Percentiles rank a stretch among this genome's conserved stretches.
phyloP scores from a whole-genome alignment of 2,329 filamentous ascomycete genomes.

The Stagonosporopsis tanaceti region DNA sequence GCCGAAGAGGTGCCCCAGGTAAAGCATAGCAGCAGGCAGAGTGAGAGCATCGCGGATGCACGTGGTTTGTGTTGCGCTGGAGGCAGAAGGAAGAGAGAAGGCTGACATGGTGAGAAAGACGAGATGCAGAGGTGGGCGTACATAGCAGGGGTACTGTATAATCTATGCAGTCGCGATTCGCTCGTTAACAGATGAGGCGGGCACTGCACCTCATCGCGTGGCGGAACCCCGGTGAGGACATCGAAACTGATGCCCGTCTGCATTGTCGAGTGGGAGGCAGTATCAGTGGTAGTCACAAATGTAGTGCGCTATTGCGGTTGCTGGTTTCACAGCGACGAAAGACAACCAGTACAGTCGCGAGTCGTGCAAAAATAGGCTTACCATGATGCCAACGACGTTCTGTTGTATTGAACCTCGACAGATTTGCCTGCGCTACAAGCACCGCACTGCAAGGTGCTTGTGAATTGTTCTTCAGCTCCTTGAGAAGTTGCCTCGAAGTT shows the following conservation, averaged over 20 bases:
- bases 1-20: constrained; percentile 12
- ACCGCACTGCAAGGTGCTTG: background rate
- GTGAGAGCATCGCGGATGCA: constrained; percentile 8
- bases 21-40: constrained; percentile 14
- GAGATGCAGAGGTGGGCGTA: background rate
- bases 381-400: background rate
- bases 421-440: background rate
- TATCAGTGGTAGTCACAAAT: background rate
- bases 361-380: background rate
- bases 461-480: background rate
- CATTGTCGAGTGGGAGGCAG: background rate
- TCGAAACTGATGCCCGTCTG: background rate
- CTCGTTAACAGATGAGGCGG: constrained; percentile 1
- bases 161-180: constrained; percentile 12
- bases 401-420: background rate
- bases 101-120: constrained; percentile 1
- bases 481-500: background rate
- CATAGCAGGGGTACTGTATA: constrained; percentile 1
- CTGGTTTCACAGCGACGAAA: background rate
- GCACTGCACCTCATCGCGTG: background rate
- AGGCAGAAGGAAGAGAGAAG: background rate
- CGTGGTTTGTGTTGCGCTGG: background rate
- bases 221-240: background rate
- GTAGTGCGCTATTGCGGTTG: background rate
- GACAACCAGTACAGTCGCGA: background rate